phyloP scores from a whole-genome alignment of 176 grass and related monocot genomes.

The Eragrostis nindensis region DNA sequence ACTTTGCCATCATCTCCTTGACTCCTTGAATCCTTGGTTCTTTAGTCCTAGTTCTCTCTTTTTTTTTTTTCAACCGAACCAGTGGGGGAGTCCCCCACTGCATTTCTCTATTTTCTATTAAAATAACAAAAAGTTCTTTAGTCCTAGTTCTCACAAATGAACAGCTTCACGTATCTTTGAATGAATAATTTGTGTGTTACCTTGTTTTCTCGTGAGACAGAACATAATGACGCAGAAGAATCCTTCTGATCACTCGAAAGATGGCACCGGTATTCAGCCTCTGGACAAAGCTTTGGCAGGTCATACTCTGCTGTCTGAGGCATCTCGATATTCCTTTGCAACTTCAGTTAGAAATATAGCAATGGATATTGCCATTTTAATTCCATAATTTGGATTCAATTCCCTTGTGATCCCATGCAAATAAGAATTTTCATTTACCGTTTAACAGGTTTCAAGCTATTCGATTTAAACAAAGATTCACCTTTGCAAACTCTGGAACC shows the following conservation, averaged over 20 bases:
- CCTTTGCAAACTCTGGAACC: conserved; percentile 70
- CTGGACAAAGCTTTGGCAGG: conserved; percentile 51
- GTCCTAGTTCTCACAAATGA: not conserved
- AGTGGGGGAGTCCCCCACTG: too few relatives aligned
- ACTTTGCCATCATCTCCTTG: not conserved
- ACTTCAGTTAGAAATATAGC: conserved; percentile 1
- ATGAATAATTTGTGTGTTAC: conserved; percentile 22
- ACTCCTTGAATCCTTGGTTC: conserved; percentile 12
- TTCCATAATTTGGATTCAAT: not conserved
- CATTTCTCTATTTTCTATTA: too few relatives aligned
- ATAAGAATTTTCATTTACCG: conserved; percentile 9
- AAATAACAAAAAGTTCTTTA: too few relatives aligned
- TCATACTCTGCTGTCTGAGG: conserved; percentile 41
- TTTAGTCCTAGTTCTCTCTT: not conserved
- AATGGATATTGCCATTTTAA: not conserved
- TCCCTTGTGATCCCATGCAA: conserved; percentile 16
- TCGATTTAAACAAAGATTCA: conserved; percentile 38
- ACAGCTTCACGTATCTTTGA: not conserved
- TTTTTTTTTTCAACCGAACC: too few relatives aligned
- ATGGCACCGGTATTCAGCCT: conserved; percentile 28
- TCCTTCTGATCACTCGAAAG: conserved; percentile 30
- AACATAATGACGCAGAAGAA: conserved; percentile 52
- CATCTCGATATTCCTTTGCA: conserved; percentile 4
- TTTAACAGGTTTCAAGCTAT: conserved; percentile 58
- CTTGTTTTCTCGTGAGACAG: conserved; percentile 61